Evolutionary conservation across 1,139 yeast genomes (phyloP), one percentile per base, ranked within the genome.

Genomic region (Hansenula lynferdii): DNA sequence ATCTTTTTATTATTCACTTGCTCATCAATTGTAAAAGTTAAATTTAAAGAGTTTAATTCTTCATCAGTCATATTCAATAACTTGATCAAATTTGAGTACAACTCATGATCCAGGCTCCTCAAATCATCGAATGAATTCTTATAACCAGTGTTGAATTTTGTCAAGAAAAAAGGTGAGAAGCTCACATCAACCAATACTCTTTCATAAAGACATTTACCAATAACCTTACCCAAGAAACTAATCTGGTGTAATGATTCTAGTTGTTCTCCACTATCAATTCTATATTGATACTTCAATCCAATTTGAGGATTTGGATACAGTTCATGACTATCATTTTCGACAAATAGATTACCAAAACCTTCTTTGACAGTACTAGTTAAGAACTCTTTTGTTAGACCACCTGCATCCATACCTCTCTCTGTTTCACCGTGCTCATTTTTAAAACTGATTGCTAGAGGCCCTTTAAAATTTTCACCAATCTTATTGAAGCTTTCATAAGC

Each of bases 371-470:
- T 80, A 36, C 83, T 69, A 2, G 92, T 87, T 40, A 92, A 64
- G 49, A 92, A 81, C 53, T 92, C 98, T 57, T 92, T 90, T 0
- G 97, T 90, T 18, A 92, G 68, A 2, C 98, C 98, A 10, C 98
- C 98, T 6, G 98, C 98, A 60, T 92, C 98, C 39, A 92, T 83
- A 1, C 98, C 98, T 1, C 85, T 92, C 30, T 67, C 72, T 31
- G 68, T 74, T 21, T 74, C 77, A 1, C 95, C 96, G 59, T 81
- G 75, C 42, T 81, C 76, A 53, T 85, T 85, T 36, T 65, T 67
- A 53, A 92, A 89, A 7, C 73, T 70, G 4, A 92, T 89, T 3
- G 75, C 67, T 14, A 90, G 61, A 27, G 68, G 70, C 19, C 72
- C 58, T 52, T 84, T 86, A 57, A 92, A 74, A 15, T 65, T 64